Evolutionary conservation across 2,329 filamentous ascomycete genomes (phyloP).

Genomic region (Endothia cerciana): DNA sequence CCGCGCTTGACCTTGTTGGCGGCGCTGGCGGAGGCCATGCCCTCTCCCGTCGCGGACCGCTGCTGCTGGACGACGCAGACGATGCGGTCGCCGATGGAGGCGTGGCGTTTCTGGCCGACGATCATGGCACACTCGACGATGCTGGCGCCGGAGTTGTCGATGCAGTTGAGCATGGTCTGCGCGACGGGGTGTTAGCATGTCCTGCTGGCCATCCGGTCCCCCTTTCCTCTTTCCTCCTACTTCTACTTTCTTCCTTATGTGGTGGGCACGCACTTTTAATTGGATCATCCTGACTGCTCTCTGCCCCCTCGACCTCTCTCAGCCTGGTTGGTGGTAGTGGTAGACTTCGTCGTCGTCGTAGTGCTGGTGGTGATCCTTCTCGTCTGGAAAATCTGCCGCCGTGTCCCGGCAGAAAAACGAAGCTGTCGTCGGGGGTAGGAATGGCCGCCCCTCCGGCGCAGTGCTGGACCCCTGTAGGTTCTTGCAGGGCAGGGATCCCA

Average conservation of each 20-base stretch:
- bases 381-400: constrained; percentile 24
- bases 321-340: constrained; percentile 11
- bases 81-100: constrained; percentile 92
- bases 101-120: constrained; percentile 85
- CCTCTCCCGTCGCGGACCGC: constrained; percentile 74
- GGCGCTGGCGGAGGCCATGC: constrained; percentile 67
- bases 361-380: background rate
- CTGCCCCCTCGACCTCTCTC: constrained; percentile 29
- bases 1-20: constrained; percentile 95
- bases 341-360: constrained; percentile 13
- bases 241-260: background rate
- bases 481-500: background rate
- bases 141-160: constrained; percentile 98
- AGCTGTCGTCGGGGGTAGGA: constrained; percentile 19
- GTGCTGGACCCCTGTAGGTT: background rate
- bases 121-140: constrained; percentile 96
- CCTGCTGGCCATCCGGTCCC: background rate
- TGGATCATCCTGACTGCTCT: constrained; percentile 76
- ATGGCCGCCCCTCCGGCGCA: constrained; percentile 11
- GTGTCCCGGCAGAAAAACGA: constrained; percentile 14
- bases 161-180: constrained; percentile 97
- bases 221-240: background rate
- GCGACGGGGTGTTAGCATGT: background rate
- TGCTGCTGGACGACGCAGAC: constrained; percentile 98
- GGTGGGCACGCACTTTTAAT: constrained; percentile 66